Evolutionary conservation across 257 asterid genomes (phyloP), one percentile per base, ranked within the genome.

Genomic region (Solanum infundibuliforme): DNA sequence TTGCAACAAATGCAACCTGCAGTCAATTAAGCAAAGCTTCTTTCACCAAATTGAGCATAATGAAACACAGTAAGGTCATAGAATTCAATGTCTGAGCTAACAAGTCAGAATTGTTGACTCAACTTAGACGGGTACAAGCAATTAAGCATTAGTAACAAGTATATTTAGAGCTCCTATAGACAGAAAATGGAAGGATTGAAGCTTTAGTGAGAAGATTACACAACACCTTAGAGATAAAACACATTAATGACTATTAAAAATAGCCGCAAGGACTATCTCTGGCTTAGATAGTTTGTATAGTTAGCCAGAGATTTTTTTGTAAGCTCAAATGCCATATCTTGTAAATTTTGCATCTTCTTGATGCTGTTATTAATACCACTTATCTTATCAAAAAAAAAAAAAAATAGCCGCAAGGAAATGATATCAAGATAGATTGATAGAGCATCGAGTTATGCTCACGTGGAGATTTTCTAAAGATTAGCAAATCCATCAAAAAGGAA

Each of bases 1-100:
- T 96, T 66, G 99, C 98, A 90, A 96, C 98, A 94, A 94, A 94
- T 58, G 99, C 99, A 81, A 96, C 98, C 99, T 96, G 94, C 92
- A 92, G 58, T 86, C 84, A 36, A 41, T 46, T 35, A 62, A 25
- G 41, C 60, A 68, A 85, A 58, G 48, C 29, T 77, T 65, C 79
- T 29, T 79, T 68, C 29, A 68, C 36, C 62, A 86, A 86, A 72
- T 34, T 46, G 83, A 72, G 31, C 52, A 73, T 11, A 55, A 87
- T 82, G 66, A 39, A 69, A 73, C 35, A 36, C 34, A 48, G 72
- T 66, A 82, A 32, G 48, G 83, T 60, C 48, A 75, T 39, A 68
- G 31, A 68, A 55, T 12, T 81, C n/a, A 79, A 34, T 35, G 34
- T 87, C 48, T 62, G 29, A 27, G 83, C 12, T 41, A 83, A 69